These are phyloP conservation scores for Auxenochlorella protothecoides DNA, from an alignment of 139 green algal genomes.

Conservation along the genomic window DNA sequence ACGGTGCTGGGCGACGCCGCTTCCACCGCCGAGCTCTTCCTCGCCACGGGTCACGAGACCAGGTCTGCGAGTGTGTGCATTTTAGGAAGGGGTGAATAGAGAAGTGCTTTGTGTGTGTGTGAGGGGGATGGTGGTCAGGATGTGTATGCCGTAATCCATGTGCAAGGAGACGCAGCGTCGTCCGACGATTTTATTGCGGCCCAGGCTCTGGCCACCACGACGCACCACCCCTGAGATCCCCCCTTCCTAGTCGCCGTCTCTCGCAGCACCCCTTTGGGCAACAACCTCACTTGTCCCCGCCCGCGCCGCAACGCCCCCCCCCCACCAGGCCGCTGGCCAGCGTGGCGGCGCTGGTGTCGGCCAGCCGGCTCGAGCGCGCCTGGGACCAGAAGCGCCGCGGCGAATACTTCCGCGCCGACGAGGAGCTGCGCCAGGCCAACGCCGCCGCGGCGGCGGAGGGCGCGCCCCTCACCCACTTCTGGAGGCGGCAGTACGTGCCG, in stretches of 20 bases:
- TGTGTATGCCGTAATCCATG: background rate
- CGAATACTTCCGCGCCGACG: slow-evolving; percentile 37
- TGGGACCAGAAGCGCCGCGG: slow-evolving; percentile 27
- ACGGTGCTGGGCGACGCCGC: slow-evolving; percentile 86
- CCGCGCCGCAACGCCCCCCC: too few relatives aligned
- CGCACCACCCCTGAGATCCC: too few relatives aligned
- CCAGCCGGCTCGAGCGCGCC: slow-evolving; percentile 17
- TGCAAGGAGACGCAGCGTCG: too few relatives aligned
- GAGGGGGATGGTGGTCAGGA: background rate
- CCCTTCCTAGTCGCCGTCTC: too few relatives aligned
- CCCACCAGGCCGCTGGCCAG: slow-evolving; percentile 13
- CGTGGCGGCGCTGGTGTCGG: slow-evolving; percentile 18
- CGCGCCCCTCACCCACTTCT: slow-evolving; percentile 51
- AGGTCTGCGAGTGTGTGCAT: slow-evolving; percentile 6
- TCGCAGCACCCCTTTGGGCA: background rate
- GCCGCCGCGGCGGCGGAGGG: slow-evolving; percentile 17
- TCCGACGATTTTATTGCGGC: too few relatives aligned
- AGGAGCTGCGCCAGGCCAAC: slow-evolving; percentile 30
- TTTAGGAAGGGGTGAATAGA: too few relatives aligned
- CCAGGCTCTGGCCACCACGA: too few relatives aligned
- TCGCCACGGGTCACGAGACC: slow-evolving; percentile 34
- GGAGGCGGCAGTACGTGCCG: slow-evolving; percentile 68
- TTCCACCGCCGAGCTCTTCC: slow-evolving; percentile 68
- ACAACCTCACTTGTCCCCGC: background rate
- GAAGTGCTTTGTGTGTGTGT: too few relatives aligned